These are phyloP conservation scores for Paramecium caudatum DNA, from an alignment of 73 alveolate genomes.

Conservation along the genomic window DNA sequence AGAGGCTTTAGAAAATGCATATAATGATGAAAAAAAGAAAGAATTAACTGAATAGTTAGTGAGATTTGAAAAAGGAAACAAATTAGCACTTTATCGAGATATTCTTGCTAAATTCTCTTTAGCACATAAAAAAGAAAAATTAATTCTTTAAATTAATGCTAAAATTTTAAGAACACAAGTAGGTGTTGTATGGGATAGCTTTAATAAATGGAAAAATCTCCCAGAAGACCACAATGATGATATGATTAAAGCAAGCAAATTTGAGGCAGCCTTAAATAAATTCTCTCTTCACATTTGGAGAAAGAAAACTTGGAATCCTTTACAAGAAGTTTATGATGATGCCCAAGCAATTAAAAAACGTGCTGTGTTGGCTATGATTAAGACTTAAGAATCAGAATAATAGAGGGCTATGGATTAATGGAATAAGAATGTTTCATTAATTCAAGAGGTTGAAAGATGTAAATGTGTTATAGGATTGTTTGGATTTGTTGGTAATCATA, in stretches of 20 bases:
- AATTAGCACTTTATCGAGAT: neutral
- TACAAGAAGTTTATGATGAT: conserved; percentile 39
- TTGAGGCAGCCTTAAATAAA: neutral
- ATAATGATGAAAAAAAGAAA: neutral
- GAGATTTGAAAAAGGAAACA: conserved; percentile 34
- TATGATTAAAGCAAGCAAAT: neutral
- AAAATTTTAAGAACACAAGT: neutral
- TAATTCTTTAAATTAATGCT: neutral
- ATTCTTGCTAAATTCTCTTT: neutral
- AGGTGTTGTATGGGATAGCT: neutral
- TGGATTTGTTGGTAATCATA: neutral
- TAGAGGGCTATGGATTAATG: neutral
- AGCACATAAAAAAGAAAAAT: neutral
- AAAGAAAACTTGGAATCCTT: conserved; percentile 34
- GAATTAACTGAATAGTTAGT: neutral
- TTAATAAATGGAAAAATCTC: conserved; percentile 29
- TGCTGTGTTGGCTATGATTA: conserved; percentile 7
- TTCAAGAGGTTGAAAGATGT: conserved; percentile 39
- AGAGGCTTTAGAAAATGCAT: neutral
- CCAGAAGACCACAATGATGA: conserved; percentile 3
- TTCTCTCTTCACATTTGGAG: neutral
- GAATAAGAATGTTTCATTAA: conserved; percentile 25
- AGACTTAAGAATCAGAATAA: conserved; percentile 67
- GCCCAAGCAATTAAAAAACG: conserved; percentile 28
- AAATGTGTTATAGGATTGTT: neutral